These are phyloP conservation scores for Pouteria campechiana DNA, from an alignment of 179 eudicot species.

Conservation along the genomic window DNA sequence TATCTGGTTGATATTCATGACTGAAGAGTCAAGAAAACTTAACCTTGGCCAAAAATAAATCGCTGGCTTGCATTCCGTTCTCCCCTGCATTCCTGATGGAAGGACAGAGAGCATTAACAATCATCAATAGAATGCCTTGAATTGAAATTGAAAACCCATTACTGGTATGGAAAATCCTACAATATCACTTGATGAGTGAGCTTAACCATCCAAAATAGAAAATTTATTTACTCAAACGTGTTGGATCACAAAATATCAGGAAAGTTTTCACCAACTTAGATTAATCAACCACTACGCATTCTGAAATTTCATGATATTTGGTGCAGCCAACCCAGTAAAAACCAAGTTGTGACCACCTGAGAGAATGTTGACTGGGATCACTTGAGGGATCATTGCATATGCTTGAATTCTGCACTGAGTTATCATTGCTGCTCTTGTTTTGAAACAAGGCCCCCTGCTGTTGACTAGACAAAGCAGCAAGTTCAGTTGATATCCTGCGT, in stretches of 20 bases:
- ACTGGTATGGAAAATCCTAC: no score
- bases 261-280: no score
- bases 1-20: background rate
- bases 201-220: background rate
- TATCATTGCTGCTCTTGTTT: slow-evolving; percentile 17
- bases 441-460: slow-evolving; percentile 12
- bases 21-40: background rate
- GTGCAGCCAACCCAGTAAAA: no score
- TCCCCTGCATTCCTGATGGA: slow-evolving; percentile 23
- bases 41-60: slow-evolving; percentile 44
- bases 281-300: no score
- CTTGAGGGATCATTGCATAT: slow-evolving; percentile 12
- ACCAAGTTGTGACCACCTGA: no score
- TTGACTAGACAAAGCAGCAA: slow-evolving; percentile 20
- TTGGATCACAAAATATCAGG: background rate
- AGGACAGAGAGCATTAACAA: background rate
- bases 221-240: background rate
- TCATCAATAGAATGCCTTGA: background rate
- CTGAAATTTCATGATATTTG: no score
- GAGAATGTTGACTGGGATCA: slow-evolving; percentile 18
- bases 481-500: slow-evolving; percentile 34
- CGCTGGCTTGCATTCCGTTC: slow-evolving; percentile 26
- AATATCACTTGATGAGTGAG: background rate
- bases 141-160: background rate
- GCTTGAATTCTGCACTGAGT: slow-evolving; percentile 8